These are phyloP conservation scores for Beauveria caledonica DNA, from an alignment of 2,329 filamentous ascomycete species.

Conservation along the genomic window DNA sequence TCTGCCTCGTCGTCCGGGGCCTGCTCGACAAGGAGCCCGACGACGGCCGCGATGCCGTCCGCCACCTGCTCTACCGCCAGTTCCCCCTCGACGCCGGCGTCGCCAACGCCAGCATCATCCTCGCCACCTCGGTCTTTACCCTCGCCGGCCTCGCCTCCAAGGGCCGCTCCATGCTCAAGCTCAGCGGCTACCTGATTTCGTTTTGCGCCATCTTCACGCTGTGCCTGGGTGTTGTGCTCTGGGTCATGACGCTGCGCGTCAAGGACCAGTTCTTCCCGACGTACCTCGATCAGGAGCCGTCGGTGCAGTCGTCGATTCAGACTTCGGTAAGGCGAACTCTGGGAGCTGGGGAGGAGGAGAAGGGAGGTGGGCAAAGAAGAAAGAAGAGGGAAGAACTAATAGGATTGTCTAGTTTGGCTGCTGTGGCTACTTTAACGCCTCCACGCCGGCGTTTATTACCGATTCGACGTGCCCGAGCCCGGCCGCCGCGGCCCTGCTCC, in stretches of 20 bases:
- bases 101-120: conserved; percentile 63
- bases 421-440: conserved; percentile 72
- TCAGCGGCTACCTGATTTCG: conserved; percentile 57
- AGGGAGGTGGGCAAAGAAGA: conserved; percentile 5
- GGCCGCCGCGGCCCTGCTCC: conserved; percentile 59
- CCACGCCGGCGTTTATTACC: conserved; percentile 61
- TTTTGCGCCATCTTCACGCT: conserved; percentile 56
- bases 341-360: too few relatives aligned
- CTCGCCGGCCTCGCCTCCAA: conserved; percentile 64
- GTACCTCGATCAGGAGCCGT: conserved; percentile 49
- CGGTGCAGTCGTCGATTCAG: conserved; percentile 62
- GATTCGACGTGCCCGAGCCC: conserved; percentile 61
- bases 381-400: conserved; percentile 10
- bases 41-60: conserved; percentile 40
- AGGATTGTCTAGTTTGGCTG: conserved; percentile 54
- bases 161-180: conserved; percentile 60
- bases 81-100: conserved; percentile 59
- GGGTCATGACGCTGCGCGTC: conserved; percentile 65
- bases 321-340: conserved; percentile 42
- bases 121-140: conserved; percentile 60
- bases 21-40: conserved; percentile 25
- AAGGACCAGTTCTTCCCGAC: conserved; percentile 52
- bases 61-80: conserved; percentile 42
- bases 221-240: conserved; percentile 57
- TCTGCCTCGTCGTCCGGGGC: conserved; percentile 44